phyloP scores from a whole-genome alignment of 2,329 filamentous ascomycete species.

The Leptographium wingfieldii region DNA sequence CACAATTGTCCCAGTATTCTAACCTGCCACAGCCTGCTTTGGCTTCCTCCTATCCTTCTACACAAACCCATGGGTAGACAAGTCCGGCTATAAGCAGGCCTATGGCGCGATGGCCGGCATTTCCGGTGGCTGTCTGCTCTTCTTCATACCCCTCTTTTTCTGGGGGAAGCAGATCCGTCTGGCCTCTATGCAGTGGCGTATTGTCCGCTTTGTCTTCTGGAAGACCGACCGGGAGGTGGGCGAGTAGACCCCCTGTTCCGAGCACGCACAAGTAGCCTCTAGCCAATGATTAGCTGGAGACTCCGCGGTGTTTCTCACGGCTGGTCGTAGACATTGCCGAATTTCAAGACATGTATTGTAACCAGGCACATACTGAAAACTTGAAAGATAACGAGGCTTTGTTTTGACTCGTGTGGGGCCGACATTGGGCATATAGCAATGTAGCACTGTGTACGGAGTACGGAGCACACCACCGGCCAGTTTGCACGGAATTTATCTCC shows the following conservation, averaged over 20 bases:
- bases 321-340: no score
- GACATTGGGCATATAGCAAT: no score
- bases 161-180: conserved; percentile 37
- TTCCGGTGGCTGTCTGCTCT: conserved; percentile 29
- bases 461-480: no score
- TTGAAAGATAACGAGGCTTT: no score
- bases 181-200: conserved; percentile 33
- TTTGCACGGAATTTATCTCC: no score
- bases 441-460: no score
- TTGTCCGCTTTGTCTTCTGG: conserved; percentile 35
- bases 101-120: conserved; percentile 48
- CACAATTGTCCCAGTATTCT: no score
- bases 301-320: no score
- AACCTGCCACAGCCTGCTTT: conserved; percentile 24
- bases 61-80: conserved; percentile 43
- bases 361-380: no score
- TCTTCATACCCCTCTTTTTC: conserved; percentile 38
- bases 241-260: conserved; percentile 23
- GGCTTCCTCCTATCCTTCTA: conserved; percentile 48
- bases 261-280: background rate
- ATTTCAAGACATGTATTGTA: no score
- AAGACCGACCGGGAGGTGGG: conserved; percentile 40
- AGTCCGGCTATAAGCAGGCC: conserved; percentile 34
- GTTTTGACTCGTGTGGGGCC: no score
- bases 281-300: no score